These are phyloP conservation scores for Akanthomyces lecanii DNA, from an alignment of 2,329 filamentous ascomycete species.

Conservation along the genomic window DNA sequence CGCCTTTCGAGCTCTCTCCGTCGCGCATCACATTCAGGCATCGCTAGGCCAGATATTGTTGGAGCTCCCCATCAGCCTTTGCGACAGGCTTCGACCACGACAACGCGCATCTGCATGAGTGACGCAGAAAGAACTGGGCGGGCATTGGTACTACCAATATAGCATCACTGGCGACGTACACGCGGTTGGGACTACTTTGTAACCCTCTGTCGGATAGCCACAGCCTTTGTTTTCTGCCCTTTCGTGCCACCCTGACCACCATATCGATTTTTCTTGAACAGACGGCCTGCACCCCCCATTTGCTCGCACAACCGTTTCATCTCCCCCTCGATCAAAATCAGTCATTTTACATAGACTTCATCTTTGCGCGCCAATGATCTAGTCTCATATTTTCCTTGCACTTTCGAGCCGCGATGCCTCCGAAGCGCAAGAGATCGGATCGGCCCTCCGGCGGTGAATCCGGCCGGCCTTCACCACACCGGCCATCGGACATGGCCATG, in stretches of 20 bases:
- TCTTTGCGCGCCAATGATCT: conserved; percentile 31
- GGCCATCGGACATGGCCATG: conserved; percentile 52
- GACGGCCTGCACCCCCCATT: neutral
- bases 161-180: neutral
- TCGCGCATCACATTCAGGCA: conserved; percentile 8
- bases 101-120: neutral
- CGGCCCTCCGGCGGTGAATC: conserved; percentile 43
- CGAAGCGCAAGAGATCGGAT: conserved; percentile 57
- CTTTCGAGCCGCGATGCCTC: conserved; percentile 44
- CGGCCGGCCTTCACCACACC: conserved; percentile 57
- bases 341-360: neutral
- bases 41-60: conserved; percentile 8
- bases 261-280: neutral
- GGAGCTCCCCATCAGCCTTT: conserved; percentile 10
- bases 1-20: conserved; percentile 1
- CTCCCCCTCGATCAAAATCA: neutral
- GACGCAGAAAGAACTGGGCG: neutral
- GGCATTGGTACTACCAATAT: too few species aligned
- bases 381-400: conserved; percentile 20
- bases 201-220: neutral
- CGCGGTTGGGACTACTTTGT: neutral
- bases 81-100: conserved; percentile 5
- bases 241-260: conserved; percentile 5
- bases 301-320: neutral
- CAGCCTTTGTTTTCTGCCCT: neutral